Base-by-base conservation (phyloP, 495 filamentous ascomycete species). In the Penicillium samsonianum region DNA sequence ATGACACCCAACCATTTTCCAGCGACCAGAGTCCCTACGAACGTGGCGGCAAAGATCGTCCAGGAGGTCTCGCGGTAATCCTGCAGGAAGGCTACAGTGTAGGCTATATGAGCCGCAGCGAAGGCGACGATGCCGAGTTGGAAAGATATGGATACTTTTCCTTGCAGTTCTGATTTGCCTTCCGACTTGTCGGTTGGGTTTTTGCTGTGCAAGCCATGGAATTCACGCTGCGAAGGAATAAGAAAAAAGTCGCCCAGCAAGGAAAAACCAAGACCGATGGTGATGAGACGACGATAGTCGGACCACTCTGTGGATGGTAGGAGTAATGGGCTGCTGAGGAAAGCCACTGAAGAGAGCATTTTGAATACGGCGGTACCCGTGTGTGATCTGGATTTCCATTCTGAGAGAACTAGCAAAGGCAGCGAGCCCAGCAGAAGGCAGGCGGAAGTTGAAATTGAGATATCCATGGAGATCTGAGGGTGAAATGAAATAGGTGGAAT, bases 121-220 rank as follows among this genome's bases (percentile, higher is more conserved):
- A 66, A 66, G 57, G 63, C 57, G 31, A 66, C 45, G 25, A 66
- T 56, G 7, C 63, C 63, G 17, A 66, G 50, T 28, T 66, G 63
- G 50, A 66, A 66, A 20, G 63, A 63, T 47, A 60, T 26, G 2
- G 63, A 65, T 45, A 58, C 43, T 35, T 54, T 59, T 20, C 38
- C 50, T n/a, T n/a, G n/a, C n/a, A n/a, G n/a, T 40, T 40, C 12
- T 14, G 23, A n/a, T 20, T 30, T 30, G 2, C 2, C 28, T 11
- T 61, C 44, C 14, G 48, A 30, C 23, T 57, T 46, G 45, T 7
- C 35, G 5, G 43, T 41, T 41, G 33, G 4, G 17, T 22, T 33
- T 23, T 25, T n/a, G n/a, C n/a, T 38, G 17, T 44, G 22, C 31
- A 55, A n/a, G 33, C 28, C 48, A n/a, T 55, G 35, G 46, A 65